Evolutionary conservation across 2,329 filamentous ascomycete species (phyloP).

Genomic region (Aureobasidium subglaciale): DNA sequence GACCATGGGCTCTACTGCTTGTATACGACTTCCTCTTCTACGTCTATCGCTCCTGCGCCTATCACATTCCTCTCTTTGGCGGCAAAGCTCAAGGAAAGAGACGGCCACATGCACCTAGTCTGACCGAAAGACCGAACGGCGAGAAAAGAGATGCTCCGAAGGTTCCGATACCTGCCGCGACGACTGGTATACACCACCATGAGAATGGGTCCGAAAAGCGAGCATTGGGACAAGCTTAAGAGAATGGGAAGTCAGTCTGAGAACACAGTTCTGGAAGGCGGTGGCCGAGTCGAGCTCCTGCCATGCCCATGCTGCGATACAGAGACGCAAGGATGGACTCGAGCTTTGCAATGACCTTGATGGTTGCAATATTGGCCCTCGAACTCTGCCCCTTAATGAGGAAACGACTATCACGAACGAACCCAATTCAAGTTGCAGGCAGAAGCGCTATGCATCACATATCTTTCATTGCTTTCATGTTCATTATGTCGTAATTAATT

Average conservation of each 20-base stretch:
- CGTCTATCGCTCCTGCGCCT: constrained; percentile 49
- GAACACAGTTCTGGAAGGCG: background rate
- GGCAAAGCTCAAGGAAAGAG: constrained; percentile 54
- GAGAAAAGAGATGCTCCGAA: background rate
- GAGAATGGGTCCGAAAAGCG: background rate
- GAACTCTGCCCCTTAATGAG: background rate
- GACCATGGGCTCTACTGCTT: constrained; percentile 56
- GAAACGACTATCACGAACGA: constrained; percentile 3
- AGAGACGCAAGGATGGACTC: background rate
- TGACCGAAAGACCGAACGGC: constrained; percentile 51
- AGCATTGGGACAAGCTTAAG: background rate
- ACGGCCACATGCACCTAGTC: constrained; percentile 54
- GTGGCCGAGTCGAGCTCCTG: too few species aligned
- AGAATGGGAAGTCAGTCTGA: background rate
- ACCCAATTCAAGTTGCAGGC: background rate
- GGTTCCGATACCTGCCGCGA: background rate
- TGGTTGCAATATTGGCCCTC: background rate
- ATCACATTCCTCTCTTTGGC: constrained; percentile 54
- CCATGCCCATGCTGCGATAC: too few species aligned
- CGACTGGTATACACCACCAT: background rate
- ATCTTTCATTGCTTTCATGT: background rate
- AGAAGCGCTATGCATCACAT: background rate
- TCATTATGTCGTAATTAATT: background rate
- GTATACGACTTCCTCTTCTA: constrained; percentile 59
- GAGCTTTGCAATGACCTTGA: background rate